Base-by-base conservation (phyloP, 2,329 filamentous ascomycete genomes). In the Alternaria ethzedia region DNA sequence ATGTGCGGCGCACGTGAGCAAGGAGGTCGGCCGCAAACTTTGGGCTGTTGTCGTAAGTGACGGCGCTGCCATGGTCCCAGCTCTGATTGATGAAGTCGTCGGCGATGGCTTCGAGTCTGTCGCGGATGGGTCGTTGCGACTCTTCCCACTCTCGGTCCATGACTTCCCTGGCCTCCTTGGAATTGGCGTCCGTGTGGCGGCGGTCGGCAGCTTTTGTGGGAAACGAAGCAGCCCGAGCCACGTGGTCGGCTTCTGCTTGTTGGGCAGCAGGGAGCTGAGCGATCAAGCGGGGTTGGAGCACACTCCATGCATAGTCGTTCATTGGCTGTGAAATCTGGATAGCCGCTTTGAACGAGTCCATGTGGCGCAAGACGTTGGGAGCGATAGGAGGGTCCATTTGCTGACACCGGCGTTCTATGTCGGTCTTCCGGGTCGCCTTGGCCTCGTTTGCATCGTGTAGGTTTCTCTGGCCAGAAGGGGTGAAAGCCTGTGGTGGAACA, bases 11-110 rank as follows among this genome's bases (percentile, higher is more conserved):
- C 57, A 92, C 86, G 74, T 89, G 83, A n/a, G 90, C 81, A 43
- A 96, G 82, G 17, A 93, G 87, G 54, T 92, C 88, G 32, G 87
- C 89, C 6, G 91, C 92, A 78, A 95, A 95, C 52, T 86, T 86
- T 5, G 89, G 85, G 63, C 86, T 86, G 67, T 83, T 90, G 13
- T 90, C 87, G 70, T 85, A 88, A 52, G 85, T 88, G 17, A 94
- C 83, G 61, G 86, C 87, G 41, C 84, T 83, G 46, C 90, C 91
- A 52, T 86, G 84, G 26, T 84, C 83, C 91, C 91, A 95, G 43
- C 82, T 83, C 61, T 88, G 83, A 25, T 83, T 83, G 68, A 94
- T 91, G 63, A 89, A 86, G 50, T 93, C 88, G 67, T 93, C 90
- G 9, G 91, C 91, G 78, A 89, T 90, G 46, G 83, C 81, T 66